Evolutionary conservation across 805 yeast genomes (phyloP).

Genomic region (Hanseniaspora meyeri): DNA sequence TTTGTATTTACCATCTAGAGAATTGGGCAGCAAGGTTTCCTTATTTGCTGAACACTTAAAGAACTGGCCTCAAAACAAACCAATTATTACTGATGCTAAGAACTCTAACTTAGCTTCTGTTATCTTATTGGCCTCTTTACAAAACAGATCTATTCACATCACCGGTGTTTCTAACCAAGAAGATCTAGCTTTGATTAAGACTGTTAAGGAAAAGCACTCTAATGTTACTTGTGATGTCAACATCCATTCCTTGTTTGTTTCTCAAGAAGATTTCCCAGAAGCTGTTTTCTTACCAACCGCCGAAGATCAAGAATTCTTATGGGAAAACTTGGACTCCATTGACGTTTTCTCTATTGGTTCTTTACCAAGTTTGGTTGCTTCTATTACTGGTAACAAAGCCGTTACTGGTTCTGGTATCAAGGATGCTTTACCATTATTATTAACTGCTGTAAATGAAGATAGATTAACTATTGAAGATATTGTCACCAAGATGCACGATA

Average conservation of each 20-base stretch:
- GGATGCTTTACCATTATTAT: slow-evolving; percentile 70
- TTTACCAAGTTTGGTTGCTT: slow-evolving; percentile 60
- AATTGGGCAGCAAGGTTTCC: slow-evolving; percentile 58
- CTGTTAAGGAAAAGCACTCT: slow-evolving; percentile 73
- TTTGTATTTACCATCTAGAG: slow-evolving; percentile 68
- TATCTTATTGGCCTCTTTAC: slow-evolving; percentile 75
- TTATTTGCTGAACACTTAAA: slow-evolving; percentile 67
- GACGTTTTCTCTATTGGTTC: slow-evolving; percentile 84
- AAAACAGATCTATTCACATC: slow-evolving; percentile 73
- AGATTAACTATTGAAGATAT: slow-evolving; percentile 63
- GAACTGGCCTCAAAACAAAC: slow-evolving; percentile 73
- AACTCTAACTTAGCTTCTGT: slow-evolving; percentile 89
- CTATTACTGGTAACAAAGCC: slow-evolving; percentile 46
- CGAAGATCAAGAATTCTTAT: slow-evolving; percentile 69
- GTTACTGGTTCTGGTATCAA: slow-evolving; percentile 65
- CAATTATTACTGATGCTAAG: slow-evolving; percentile 83
- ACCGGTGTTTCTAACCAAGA: slow-evolving; percentile 72
- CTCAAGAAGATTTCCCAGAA: slow-evolving; percentile 59
- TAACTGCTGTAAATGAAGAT: slow-evolving; percentile 66
- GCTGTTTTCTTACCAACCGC: slow-evolving; percentile 65
- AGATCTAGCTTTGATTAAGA: slow-evolving; percentile 69
- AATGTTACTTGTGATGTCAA: slow-evolving; percentile 84
- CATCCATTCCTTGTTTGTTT: slow-evolving; percentile 63
- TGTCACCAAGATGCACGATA: slow-evolving; percentile 58
- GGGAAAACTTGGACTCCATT: slow-evolving; percentile 59